Evolutionary conservation across 495 filamentous ascomycete genomes (phyloP), one percentile per base, ranked within the genome.

Genomic region (Neurospora sp.): DNA sequence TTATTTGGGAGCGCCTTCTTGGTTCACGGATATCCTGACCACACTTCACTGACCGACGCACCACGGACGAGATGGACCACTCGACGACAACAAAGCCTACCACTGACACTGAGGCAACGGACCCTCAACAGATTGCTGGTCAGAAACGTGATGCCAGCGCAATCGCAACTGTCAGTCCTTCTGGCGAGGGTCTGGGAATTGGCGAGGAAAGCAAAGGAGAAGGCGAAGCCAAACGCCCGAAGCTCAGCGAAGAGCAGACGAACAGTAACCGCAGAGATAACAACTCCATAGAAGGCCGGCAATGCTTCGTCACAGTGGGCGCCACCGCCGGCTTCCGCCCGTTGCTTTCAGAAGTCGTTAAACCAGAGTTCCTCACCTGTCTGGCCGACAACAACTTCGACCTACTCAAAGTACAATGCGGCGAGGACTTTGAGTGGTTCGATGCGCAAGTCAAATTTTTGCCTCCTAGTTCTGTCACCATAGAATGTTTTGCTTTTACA

Each of bases 271-370:
- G 38, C 38, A 39, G 12, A 16, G n/a, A 68, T 61, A 37, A 69
- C 44, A 42, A 71, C 53, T 8, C 31, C 3, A 35, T 5, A 4
- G 38, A 53, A 70, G 47, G 59, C 39, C 78, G 76, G 2, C 69
- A 53, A 6, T 81, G 79, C 78, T 91, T 98, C 71, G 91, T 98
- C 37, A 98, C 96, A 0, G 89, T 96, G 39, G 96, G 96, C 68
- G 96, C 96, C 3, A 99, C 95, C 1, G 94, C 94, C 3, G 85
- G 90, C 20, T 99, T 99, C 80, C 83, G 87, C 68, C 78, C 83
- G 12, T 88, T 99, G 9, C 82, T 97, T 59, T 79, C 85, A 27
- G 88, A 92, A 68, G 84, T 90, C n/a, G 83, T 94, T 69, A 81
- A 84, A 37, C 82, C 86, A 3, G 69, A 78, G 0, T 94, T 97